These are phyloP conservation scores for Rhinocladiella mackenziei DNA, from an alignment of 2,329 filamentous ascomycete species.

Conservation along the genomic window DNA sequence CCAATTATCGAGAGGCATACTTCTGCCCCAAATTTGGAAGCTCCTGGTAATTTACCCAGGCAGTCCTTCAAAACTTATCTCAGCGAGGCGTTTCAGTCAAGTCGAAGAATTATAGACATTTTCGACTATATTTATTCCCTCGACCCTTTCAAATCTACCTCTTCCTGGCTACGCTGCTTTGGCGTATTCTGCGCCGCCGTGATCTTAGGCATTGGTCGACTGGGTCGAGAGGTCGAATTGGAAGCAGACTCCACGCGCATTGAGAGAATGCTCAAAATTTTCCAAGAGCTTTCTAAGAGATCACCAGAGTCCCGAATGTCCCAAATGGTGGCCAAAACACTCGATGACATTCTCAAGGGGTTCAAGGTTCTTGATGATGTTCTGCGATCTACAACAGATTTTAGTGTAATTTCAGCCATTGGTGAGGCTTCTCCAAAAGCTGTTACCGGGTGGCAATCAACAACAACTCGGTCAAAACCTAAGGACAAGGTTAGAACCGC, in stretches of 20 bases:
- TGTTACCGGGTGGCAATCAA: no score
- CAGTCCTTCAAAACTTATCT: constrained; percentile 1
- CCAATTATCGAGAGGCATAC: no score
- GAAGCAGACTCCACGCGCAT: constrained; percentile 15
- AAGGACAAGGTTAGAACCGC: background rate
- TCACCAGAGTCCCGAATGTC: constrained; percentile 6
- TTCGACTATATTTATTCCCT: constrained; percentile 17
- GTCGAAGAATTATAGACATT: constrained; percentile 13
- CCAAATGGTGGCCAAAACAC: constrained; percentile 2
- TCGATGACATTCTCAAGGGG: constrained; percentile 8
- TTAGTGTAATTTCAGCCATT: no score
- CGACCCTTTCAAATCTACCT: constrained; percentile 12
- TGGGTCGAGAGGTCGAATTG: constrained; percentile 18
- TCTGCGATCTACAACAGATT: no score
- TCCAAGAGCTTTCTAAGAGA: no score
- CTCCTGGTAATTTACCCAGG: constrained; percentile 10
- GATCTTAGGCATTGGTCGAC: constrained; percentile 18
- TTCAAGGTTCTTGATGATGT: no score
- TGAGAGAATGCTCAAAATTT: constrained; percentile 11
- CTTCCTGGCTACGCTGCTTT: constrained; percentile 21
- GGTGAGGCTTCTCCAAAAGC: no score
- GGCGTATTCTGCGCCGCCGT: constrained; percentile 17
- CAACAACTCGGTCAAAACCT: background rate
- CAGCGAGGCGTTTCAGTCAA: constrained; percentile 14
- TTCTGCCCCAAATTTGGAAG: background rate